Percentiles rank a stretch among this genome's conserved stretches.
Evolutionary conservation across 2,329 filamentous ascomycete genomes (phyloP).

Genomic region (Furcasterigmium sp.): DNA sequence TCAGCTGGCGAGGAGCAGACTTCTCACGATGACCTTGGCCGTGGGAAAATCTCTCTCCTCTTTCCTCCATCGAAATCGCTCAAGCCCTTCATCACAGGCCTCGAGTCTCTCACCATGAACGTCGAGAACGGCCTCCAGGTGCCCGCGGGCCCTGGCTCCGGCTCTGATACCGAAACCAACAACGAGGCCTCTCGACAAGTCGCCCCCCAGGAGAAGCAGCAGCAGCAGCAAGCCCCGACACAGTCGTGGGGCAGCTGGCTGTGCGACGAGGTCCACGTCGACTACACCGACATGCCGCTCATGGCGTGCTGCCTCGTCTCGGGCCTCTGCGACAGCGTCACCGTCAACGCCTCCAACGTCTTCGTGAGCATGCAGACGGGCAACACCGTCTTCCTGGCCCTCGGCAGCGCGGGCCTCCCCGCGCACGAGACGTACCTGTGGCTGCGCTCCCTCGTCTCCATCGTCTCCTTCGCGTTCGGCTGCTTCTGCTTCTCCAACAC

Average conservation of each 20-base stretch:
- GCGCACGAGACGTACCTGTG: slow-evolving; percentile 43
- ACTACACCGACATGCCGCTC: slow-evolving; percentile 27
- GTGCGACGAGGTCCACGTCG: slow-evolving; percentile 11
- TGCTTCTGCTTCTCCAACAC: slow-evolving; percentile 39
- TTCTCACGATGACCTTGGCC: neutral
- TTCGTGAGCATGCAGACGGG: slow-evolving; percentile 41
- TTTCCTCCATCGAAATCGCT: neutral
- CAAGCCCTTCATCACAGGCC: neutral
- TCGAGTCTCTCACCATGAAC: slow-evolving; percentile 4
- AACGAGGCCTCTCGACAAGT: slow-evolving; percentile 2
- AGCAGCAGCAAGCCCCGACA: slow-evolving; percentile 1
- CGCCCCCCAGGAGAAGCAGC: neutral
- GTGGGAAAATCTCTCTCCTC: neutral
- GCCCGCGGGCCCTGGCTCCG: slow-evolving; percentile 1
- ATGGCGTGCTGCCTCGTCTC: slow-evolving; percentile 32
- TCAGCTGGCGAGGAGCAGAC: neutral
- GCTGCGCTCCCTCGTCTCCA: slow-evolving; percentile 48
- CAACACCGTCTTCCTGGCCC: slow-evolving; percentile 59
- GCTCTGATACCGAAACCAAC: slow-evolving; percentile 6
- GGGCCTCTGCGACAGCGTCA: slow-evolving; percentile 32
- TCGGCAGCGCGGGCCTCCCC: slow-evolving; percentile 50
- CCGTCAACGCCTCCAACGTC: slow-evolving; percentile 31
- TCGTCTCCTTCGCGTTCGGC: slow-evolving; percentile 46
- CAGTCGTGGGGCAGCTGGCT: slow-evolving; percentile 9
- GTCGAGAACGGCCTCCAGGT: slow-evolving; percentile 6